phyloP scores from a whole-genome alignment of 2,329 filamentous ascomycete genomes.

The Penicillium aurantiogriseum region DNA sequence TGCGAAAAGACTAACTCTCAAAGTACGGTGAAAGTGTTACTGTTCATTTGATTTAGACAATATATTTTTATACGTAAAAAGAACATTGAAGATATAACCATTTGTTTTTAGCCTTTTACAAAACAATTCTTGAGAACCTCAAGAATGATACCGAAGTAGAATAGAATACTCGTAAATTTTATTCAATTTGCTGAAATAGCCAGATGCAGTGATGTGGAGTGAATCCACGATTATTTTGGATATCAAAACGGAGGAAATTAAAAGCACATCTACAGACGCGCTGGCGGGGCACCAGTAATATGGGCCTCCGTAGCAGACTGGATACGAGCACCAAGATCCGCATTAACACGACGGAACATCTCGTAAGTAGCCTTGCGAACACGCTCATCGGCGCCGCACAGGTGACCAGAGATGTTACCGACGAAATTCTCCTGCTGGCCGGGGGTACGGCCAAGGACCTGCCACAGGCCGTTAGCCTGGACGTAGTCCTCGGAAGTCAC shows the following conservation, averaged over 20 bases:
- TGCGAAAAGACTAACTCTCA: no score
- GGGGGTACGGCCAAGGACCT: constrained; percentile 42
- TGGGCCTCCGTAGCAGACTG: constrained; percentile 52
- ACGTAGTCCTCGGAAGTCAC: constrained; percentile 48
- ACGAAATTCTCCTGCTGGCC: constrained; percentile 64
- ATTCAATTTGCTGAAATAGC: not conserved
- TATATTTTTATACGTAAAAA: not conserved
- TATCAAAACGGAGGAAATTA: not conserved
- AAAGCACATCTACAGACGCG: constrained; percentile 28
- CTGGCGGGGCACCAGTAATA: constrained; percentile 20
- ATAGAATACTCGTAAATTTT: not conserved
- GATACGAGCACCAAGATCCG: constrained; percentile 54
- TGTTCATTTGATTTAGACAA: not conserved
- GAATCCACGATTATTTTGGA: not conserved
- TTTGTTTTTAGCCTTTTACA: not conserved
- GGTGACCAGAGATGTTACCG: constrained; percentile 57
- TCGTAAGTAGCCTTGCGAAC: constrained; percentile 59
- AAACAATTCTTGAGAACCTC: no score
- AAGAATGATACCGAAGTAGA: not conserved
- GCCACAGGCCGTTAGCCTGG: constrained; percentile 46
- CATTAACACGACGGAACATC: constrained; percentile 60
- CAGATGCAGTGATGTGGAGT: not conserved
- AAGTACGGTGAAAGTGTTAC: no score
- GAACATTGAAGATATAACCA: not conserved
- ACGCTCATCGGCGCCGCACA: constrained; percentile 54